Conservation (phyloP, 805 yeast genomes). For the Teunomyces kruisii region DNA sequence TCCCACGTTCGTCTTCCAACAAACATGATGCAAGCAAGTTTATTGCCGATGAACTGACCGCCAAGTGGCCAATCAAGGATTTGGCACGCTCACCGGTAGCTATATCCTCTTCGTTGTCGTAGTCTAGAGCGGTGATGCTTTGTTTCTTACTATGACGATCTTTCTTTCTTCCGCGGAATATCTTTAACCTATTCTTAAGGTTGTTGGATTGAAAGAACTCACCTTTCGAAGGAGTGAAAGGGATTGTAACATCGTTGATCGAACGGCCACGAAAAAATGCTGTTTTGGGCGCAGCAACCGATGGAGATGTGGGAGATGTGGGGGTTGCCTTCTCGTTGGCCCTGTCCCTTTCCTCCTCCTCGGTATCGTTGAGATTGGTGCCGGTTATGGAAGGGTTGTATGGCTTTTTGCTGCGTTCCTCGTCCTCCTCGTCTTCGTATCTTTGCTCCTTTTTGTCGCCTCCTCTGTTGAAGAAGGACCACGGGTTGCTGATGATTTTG, state of each 20-base stretch:
- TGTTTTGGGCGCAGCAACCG: background rate
- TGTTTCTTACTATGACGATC: constrained; percentile 21
- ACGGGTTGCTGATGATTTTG: constrained; percentile 29
- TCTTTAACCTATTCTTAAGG: constrained; percentile 19
- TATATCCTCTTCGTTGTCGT: constrained; percentile 21
- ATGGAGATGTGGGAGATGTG: constrained; percentile 3
- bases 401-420: constrained; percentile 18
- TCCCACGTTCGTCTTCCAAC: constrained; percentile 71
- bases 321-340: background rate
- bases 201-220: constrained; percentile 15
- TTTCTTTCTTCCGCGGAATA: constrained; percentile 25
- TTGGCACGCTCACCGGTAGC: constrained; percentile 40
- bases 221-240: constrained; percentile 15
- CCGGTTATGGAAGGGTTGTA: constrained; percentile 4
- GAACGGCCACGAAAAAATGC: constrained; percentile 10
- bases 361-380: background rate
- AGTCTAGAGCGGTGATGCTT: constrained; percentile 14
- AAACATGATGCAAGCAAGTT: constrained; percentile 73
- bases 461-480: constrained; percentile 27
- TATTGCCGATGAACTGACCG: constrained; percentile 72
- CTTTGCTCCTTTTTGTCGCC: constrained; percentile 34
- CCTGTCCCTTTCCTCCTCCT: background rate
- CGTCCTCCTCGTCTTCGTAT: constrained; percentile 30
- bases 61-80: constrained; percentile 41
- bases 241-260: background rate